Percentiles rank a stretch among this genome's conserved stretches.
These are phyloP conservation scores for Butyriboletus loyo DNA, from an alignment of 768 basidiomycete genomes.

Conservation along the genomic window DNA sequence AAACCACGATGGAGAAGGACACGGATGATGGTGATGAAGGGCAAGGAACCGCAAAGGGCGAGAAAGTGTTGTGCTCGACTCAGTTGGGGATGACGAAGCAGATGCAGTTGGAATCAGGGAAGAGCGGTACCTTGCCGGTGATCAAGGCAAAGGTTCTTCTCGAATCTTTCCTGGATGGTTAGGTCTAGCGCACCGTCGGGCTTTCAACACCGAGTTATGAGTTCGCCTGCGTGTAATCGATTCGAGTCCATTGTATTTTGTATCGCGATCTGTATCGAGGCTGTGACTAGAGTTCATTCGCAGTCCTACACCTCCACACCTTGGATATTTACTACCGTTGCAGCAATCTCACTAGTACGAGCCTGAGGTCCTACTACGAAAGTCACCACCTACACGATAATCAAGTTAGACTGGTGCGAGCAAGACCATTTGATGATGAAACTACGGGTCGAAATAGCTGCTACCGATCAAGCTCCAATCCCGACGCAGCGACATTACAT, in stretches of 20 bases:
- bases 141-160: conserved; percentile 10
- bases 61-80: conserved; percentile 12
- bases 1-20: conserved; percentile 9
- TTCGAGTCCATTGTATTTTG: neutral
- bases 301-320: neutral
- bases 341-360: neutral
- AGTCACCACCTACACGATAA: neutral
- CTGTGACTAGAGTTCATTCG: neutral
- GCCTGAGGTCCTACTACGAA: neutral
- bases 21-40: neutral
- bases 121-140: conserved; percentile 1
- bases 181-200: neutral
- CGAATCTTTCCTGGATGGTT: conserved; percentile 5
- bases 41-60: neutral
- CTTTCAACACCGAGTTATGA: neutral
- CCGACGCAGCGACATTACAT: neutral
- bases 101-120: neutral
- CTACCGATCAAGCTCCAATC: neutral
- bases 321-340: neutral
- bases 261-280: neutral
- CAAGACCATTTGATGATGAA: neutral
- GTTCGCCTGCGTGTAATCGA: neutral
- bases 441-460: too few species aligned
- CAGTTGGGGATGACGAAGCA: conserved; percentile 11
- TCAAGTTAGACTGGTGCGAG: too few species aligned